These are phyloP conservation scores for Aspergillus quadrilineatus DNA, from an alignment of 2,329 filamentous ascomycete species.

Conservation along the genomic window DNA sequence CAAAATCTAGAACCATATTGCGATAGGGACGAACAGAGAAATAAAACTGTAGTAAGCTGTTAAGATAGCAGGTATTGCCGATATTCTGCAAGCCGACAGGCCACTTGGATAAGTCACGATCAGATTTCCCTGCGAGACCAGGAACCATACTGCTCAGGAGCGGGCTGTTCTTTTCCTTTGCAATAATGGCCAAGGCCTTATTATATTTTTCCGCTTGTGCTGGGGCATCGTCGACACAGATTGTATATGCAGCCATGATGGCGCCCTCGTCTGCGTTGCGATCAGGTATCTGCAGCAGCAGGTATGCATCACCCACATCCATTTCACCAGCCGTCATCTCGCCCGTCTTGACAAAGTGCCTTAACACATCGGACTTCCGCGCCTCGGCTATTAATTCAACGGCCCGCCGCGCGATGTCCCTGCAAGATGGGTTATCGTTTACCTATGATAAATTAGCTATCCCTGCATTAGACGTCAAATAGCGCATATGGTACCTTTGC, in stretches of 20 bases:
- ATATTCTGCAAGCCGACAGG: constrained; percentile 91
- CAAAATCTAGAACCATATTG: constrained; percentile 74
- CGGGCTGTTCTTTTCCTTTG: constrained; percentile 42
- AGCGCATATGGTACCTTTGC: constrained; percentile 48
- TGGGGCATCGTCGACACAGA: constrained; percentile 48
- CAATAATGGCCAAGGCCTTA: constrained; percentile 50
- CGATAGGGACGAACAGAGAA: constrained; percentile 83
- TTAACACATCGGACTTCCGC: constrained; percentile 56
- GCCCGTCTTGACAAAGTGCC: constrained; percentile 54
- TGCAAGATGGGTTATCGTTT: constrained; percentile 51
- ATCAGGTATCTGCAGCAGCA: constrained; percentile 53
- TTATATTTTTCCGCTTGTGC: constrained; percentile 47
- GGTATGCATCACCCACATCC: constrained; percentile 56
- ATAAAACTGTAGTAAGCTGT: constrained; percentile 92
- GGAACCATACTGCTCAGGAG: constrained; percentile 36
- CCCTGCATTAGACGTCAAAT: background rate
- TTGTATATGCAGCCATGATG: constrained; percentile 50
- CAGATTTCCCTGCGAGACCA: constrained; percentile 30
- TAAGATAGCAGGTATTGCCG: constrained; percentile 96
- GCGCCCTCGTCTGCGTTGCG: constrained; percentile 53
- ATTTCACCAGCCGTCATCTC: constrained; percentile 52
- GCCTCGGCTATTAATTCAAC: constrained; percentile 59
- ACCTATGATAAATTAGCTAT: constrained; percentile 37
- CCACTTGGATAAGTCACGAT: constrained; percentile 51
- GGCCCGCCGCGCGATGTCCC: constrained; percentile 55